Evolutionary conservation across 2,329 filamentous ascomycete species (phyloP).

Genomic region (Colletotrichum echinochloae): DNA sequence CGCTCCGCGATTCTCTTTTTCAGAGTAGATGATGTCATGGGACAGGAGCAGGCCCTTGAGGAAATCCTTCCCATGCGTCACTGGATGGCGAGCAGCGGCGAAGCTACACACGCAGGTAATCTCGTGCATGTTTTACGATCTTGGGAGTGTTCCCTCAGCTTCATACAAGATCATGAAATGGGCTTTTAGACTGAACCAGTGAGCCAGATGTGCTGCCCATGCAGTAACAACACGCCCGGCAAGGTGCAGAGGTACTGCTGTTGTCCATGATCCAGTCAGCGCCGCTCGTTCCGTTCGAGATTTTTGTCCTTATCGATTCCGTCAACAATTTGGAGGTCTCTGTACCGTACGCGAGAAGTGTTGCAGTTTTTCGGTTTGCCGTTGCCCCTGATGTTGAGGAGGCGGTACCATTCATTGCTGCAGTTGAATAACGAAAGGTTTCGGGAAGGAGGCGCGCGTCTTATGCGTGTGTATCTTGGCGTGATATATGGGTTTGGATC

Average conservation of each 20-base stretch:
- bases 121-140: slow-evolving; percentile 77
- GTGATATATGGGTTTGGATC: slow-evolving; percentile 74
- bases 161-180: background rate
- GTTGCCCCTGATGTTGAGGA: slow-evolving; percentile 54
- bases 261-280: slow-evolving; percentile 74
- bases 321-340: slow-evolving; percentile 68
- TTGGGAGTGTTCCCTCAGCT: slow-evolving; percentile 56
- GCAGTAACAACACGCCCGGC: slow-evolving; percentile 78
- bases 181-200: slow-evolving; percentile 55
- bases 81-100: slow-evolving; percentile 76
- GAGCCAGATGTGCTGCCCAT: slow-evolving; percentile 72
- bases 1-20: slow-evolving; percentile 49
- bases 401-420: slow-evolving; percentile 80
- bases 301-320: slow-evolving; percentile 63
- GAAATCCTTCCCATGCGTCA: slow-evolving; percentile 66
- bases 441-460: slow-evolving; percentile 71
- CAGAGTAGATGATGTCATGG: slow-evolving; percentile 54
- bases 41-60: slow-evolving; percentile 60
- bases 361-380: slow-evolving; percentile 51
- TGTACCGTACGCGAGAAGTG: slow-evolving; percentile 70
- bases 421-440: slow-evolving; percentile 82
- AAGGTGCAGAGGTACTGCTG: slow-evolving; percentile 75
- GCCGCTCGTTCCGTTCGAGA: slow-evolving; percentile 70
- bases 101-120: slow-evolving; percentile 78
- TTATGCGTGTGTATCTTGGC: slow-evolving; percentile 70